phyloP scores from a whole-genome alignment of 768 basidiomycete species.

The Suillus fuscotomentosus region DNA sequence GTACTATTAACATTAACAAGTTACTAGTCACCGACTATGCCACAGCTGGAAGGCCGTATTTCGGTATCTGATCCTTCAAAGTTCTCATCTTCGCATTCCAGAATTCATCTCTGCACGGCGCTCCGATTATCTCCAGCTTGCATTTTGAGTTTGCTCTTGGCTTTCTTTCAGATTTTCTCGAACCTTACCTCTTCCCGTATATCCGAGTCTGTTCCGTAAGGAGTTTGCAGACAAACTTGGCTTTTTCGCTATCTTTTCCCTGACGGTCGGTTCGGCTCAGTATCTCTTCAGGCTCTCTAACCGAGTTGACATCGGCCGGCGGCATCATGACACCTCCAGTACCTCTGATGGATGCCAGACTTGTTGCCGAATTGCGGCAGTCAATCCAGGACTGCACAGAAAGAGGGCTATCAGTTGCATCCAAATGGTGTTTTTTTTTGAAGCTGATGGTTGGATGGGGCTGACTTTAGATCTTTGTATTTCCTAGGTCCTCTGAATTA shows the following conservation, averaged over 20 bases:
- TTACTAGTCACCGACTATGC: background rate
- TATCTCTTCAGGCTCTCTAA: background rate
- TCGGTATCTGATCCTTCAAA: background rate
- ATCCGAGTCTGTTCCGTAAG: background rate
- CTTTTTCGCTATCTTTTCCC: background rate
- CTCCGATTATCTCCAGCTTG: background rate
- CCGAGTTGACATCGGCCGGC: background rate
- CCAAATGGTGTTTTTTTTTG: conserved; percentile 62
- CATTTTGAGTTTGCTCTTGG: conserved; percentile 1
- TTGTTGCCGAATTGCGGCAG: conserved; percentile 53
- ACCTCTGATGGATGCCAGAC: conserved; percentile 43
- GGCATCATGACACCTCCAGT: background rate
- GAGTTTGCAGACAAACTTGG: background rate
- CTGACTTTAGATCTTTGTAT: conserved; percentile 15
- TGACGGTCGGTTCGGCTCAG: background rate
- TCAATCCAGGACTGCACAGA: conserved; percentile 75
- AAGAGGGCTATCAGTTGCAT: conserved; percentile 64
- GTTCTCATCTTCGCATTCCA: background rate
- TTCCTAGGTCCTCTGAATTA: conserved; percentile 74
- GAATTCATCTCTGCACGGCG: background rate
- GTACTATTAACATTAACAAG: too few relatives aligned
- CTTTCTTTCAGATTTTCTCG: conserved; percentile 3
- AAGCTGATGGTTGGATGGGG: conserved; percentile 7
- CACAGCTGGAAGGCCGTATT: background rate
- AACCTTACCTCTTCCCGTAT: background rate